A percentile compares a stretch with the other conserved stretches of the same genome.
phyloP scores from a whole-genome alignment of 2,329 filamentous ascomycete species.

The Lecanosticta acicola region DNA sequence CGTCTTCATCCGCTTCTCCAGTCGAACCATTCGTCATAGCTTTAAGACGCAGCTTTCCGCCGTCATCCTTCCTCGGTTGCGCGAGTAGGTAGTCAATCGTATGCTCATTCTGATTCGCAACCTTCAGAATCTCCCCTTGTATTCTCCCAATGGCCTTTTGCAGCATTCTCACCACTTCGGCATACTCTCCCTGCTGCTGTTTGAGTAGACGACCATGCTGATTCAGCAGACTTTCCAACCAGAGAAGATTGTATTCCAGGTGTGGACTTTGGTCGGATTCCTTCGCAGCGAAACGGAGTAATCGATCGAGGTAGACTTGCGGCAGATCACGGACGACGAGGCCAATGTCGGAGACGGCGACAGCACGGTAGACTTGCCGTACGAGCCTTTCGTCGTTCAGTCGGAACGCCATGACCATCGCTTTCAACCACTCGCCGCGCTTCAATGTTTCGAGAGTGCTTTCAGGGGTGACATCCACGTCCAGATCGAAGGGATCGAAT shows the following conservation, averaged over 20 bases:
- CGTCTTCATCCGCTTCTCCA: slow-evolving; percentile 11
- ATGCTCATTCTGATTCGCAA: slow-evolving; percentile 85
- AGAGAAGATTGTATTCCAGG: slow-evolving; percentile 88
- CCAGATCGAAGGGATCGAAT: slow-evolving; percentile 94
- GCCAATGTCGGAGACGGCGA: slow-evolving; percentile 67
- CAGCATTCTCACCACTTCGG: slow-evolving; percentile 77
- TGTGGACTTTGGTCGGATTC: slow-evolving; percentile 88
- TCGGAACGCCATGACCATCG: slow-evolving; percentile 93
- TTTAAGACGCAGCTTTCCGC: slow-evolving; percentile 11
- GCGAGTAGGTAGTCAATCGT: slow-evolving; percentile 74
- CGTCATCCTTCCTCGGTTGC: slow-evolving; percentile 23
- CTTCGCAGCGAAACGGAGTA: slow-evolving; percentile 80
- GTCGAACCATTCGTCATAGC: slow-evolving; percentile 17
- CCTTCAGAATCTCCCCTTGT: slow-evolving; percentile 70
- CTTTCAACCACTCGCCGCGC: slow-evolving; percentile 79
- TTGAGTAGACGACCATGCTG: slow-evolving; percentile 81
- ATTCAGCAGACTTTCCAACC: slow-evolving; percentile 77
- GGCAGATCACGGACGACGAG: slow-evolving; percentile 76
- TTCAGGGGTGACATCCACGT: slow-evolving; percentile 85
- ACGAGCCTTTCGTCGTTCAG: slow-evolving; percentile 81
- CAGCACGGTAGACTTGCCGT: slow-evolving; percentile 76
- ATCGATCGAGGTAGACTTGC: slow-evolving; percentile 74
- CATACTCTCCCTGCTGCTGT: slow-evolving; percentile 70
- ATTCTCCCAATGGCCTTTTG: slow-evolving; percentile 75
- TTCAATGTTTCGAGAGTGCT: slow-evolving; percentile 62